Evolutionary conservation across 2,329 filamentous ascomycete species (phyloP).

Genomic region (Dothideomycetes sp.): DNA sequence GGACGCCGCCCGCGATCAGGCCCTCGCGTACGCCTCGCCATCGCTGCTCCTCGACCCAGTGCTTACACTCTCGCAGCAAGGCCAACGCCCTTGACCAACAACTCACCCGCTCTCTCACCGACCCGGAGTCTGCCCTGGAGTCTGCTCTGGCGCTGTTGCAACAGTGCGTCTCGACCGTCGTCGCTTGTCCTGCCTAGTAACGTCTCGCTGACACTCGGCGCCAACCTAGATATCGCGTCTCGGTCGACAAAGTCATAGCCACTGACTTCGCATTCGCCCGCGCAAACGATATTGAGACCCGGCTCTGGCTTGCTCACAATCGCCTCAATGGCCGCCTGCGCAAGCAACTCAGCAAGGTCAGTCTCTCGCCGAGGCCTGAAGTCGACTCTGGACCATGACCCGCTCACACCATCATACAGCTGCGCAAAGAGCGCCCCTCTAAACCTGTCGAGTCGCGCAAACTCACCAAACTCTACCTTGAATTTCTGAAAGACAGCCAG

Average conservation of each 20-base stretch:
- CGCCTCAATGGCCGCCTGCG: slow-evolving; percentile 72
- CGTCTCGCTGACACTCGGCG: neutral
- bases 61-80: slow-evolving; percentile 21
- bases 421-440: slow-evolving; percentile 43
- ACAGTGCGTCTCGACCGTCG: slow-evolving; percentile 12
- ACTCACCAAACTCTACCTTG: slow-evolving; percentile 69
- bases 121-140: slow-evolving; percentile 40
- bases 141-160: slow-evolving; percentile 36
- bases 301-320: slow-evolving; percentile 71
- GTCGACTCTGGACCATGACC: neutral
- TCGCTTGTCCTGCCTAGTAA: neutral
- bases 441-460: slow-evolving; percentile 60
- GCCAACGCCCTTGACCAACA: slow-evolving; percentile 41
- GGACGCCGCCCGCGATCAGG: slow-evolving; percentile 10
- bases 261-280: slow-evolving; percentile 59
- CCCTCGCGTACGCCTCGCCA: neutral
- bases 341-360: slow-evolving; percentile 51
- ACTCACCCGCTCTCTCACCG: slow-evolving; percentile 39
- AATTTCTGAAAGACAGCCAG: slow-evolving; percentile 80
- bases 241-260: slow-evolving; percentile 64
- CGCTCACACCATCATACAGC: slow-evolving; percentile 22
- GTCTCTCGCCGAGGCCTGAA: slow-evolving; percentile 20
- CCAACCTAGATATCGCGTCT: slow-evolving; percentile 50
- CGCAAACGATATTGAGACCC: slow-evolving; percentile 55
- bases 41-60: neutral